phyloP scores from a whole-genome alignment of 352 stramenopile genomes.

The Globisporangium mamillatum region DNA sequence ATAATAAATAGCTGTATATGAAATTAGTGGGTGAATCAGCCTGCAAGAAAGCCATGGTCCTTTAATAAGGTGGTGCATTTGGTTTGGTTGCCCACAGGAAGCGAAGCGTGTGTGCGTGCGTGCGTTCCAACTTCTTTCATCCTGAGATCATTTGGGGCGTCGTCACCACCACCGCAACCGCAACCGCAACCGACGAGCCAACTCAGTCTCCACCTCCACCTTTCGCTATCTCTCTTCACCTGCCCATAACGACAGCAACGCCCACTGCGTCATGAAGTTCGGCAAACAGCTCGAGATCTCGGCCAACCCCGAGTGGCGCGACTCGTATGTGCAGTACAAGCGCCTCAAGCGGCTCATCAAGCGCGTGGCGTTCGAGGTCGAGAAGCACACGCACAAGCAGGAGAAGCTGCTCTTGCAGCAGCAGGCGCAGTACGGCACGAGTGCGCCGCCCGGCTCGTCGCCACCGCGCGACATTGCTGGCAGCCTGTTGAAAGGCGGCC shows the following conservation, averaged over 20 bases:
- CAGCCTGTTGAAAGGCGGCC: background rate
- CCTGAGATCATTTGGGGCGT: background rate
- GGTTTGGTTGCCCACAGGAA: background rate
- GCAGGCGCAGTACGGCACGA: slow-evolving; percentile 21
- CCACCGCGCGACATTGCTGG: slow-evolving; percentile 1
- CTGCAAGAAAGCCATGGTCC: background rate
- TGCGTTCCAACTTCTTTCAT: background rate
- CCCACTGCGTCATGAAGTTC: slow-evolving; percentile 83
- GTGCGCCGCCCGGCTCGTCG: slow-evolving; percentile 1
- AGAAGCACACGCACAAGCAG: slow-evolving; percentile 75
- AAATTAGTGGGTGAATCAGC: background rate
- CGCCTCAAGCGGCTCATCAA: slow-evolving; percentile 90
- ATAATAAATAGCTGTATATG: background rate
- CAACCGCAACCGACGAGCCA: background rate
- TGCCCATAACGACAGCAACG: background rate
- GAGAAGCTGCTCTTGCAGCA: slow-evolving; percentile 63
- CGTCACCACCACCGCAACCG: background rate
- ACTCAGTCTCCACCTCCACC: background rate
- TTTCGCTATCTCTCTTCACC: background rate
- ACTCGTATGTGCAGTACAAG: slow-evolving; percentile 92
- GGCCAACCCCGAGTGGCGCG: slow-evolving; percentile 85
- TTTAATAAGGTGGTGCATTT: background rate
- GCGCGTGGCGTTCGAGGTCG: slow-evolving; percentile 85
- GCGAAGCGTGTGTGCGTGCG: too few relatives aligned
- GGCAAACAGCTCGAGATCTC: slow-evolving; percentile 91